These are phyloP conservation scores for Canariomyces notabilis DNA, from an alignment of 2,329 filamentous ascomycete genomes.

Conservation along the genomic window DNA sequence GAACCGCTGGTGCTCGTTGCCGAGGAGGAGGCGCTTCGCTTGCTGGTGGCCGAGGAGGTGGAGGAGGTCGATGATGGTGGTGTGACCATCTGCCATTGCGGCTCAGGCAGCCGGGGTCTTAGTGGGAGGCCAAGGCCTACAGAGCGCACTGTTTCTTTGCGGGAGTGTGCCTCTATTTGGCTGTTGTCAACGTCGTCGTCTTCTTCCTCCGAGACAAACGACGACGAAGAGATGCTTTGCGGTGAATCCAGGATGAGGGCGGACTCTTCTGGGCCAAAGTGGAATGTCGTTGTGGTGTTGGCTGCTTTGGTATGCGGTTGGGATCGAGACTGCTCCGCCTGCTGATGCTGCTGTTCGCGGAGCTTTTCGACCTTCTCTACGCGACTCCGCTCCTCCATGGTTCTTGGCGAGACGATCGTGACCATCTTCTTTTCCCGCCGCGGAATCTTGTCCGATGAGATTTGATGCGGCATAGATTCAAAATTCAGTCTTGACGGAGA, in stretches of 20 bases:
- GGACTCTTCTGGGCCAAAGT: conserved; percentile 24
- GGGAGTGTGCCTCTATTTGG: too few relatives aligned
- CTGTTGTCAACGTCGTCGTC: too few relatives aligned
- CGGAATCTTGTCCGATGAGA: conserved; percentile 1
- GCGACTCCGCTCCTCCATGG: conserved; percentile 26
- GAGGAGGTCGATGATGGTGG: conserved; percentile 30
- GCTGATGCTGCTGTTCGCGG: conserved; percentile 23
- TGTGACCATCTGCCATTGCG: conserved; percentile 45
- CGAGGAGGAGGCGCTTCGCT: conserved; percentile 16
- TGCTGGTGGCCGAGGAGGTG: conserved; percentile 19
- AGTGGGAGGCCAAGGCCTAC: conserved; percentile 35
- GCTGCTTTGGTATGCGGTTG: conserved; percentile 1
- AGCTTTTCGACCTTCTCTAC: conserved; percentile 20
- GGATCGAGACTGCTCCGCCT: conserved; percentile 7
- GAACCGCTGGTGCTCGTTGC: conserved; percentile 17
- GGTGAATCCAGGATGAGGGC: conserved; percentile 26
- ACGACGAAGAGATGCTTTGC: conserved; percentile 15
- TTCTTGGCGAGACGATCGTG: conserved; percentile 25
- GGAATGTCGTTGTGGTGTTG: conserved; percentile 8
- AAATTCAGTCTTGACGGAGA: conserved; percentile 40
- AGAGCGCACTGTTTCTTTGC: too few relatives aligned
- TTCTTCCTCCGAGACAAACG: conserved; percentile 23
- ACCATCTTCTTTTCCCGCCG: conserved; percentile 23
- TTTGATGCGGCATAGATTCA: conserved; percentile 23
- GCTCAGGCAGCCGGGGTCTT: conserved; percentile 36